Evolutionary conservation across 169 alveolate genomes (phyloP), one percentile per base, ranked within the genome.

Genomic region (Eimeria praecox): DNA sequence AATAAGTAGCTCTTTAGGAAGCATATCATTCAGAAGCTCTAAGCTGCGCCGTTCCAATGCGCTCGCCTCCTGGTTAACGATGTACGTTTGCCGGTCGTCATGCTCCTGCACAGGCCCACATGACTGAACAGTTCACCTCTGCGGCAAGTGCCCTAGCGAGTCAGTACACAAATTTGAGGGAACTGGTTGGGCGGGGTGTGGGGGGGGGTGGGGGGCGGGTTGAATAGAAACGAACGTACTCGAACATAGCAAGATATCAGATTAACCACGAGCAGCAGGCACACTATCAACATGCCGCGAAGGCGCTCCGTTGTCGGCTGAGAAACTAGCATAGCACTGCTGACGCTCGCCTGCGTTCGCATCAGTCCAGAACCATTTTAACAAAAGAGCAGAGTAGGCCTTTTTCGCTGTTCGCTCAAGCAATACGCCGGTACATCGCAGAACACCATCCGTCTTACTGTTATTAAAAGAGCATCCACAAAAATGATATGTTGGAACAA

Each of bases 1-100:
- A 87, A 97, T 98, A 95, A 98, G 96, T 27, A 98, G 98, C 62
- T 98, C 97, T 95, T 97, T 98, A 9, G 99, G 99, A 38, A 98
- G 97, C 99, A 98, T 98, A 83, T 98, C 99, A 83, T 97, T 96
- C 85, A 98, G 97, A 86, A 98, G 90, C 95, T 98, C 98, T 49
- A 97, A 42, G 52, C 96, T 82, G 78, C 96, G 96, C 3, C 93
- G 69, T 78, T 93, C 96, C 54, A 86, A 46, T 56, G 87, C 92
- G 56, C 87, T 82, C 24, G 93, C 94, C 75, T 86, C 93, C 87
- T 85, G 90, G 75, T 93, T 93, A 89, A 93, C 93, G 71, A 93
- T 46, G 89, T 69, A 93, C 49, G 96, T 86, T 77, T 86, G 92
- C 77, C 96, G 27, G 88, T 93, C 96, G 75, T 56, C 93, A 54